Percentiles rank a stretch among this genome's conserved stretches.
phyloP scores from a whole-genome alignment of 495 filamentous ascomycete species.

The Aspergillus coremiiformis region DNA sequence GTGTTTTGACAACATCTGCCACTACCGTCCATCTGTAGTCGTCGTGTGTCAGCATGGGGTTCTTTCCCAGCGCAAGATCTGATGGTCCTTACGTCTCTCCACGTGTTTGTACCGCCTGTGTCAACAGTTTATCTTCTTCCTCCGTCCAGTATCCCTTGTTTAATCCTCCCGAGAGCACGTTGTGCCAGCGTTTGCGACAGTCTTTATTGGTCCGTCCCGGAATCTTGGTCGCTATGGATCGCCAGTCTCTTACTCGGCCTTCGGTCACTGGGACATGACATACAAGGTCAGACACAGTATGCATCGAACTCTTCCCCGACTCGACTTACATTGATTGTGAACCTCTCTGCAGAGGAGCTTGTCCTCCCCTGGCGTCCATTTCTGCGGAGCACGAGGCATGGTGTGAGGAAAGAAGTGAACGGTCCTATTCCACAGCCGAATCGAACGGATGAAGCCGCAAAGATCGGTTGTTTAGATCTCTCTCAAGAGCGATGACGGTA shows the following conservation, averaged over 20 bases:
- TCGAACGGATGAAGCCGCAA: neutral
- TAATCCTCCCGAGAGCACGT: neutral
- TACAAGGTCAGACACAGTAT: neutral
- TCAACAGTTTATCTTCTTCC: conserved; percentile 17
- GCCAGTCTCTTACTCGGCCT: neutral
- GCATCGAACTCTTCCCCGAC: neutral
- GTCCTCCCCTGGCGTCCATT: conserved; percentile 1
- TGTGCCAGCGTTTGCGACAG: conserved; percentile 13
- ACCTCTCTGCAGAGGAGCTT: neutral
- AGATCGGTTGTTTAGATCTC: neutral
- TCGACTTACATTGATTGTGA: neutral
- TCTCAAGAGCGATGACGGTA: neutral
- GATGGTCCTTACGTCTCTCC: conserved; percentile 3
- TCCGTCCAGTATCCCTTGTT: conserved; percentile 19
- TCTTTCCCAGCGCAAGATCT: neutral
- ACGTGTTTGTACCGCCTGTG: conserved; percentile 10
- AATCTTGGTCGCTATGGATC: neutral
- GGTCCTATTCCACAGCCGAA: neutral
- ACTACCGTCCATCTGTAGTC: conserved; percentile 9
- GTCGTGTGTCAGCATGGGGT: neutral
- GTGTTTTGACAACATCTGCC: conserved; percentile 10
- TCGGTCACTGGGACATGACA: neutral
- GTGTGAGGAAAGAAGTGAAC: neutral
- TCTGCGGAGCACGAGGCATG: neutral
- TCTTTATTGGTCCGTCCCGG: conserved; percentile 15